Evolutionary conservation across 345 rosid genomes (phyloP).

Genomic region (Iberis pinnata): DNA sequence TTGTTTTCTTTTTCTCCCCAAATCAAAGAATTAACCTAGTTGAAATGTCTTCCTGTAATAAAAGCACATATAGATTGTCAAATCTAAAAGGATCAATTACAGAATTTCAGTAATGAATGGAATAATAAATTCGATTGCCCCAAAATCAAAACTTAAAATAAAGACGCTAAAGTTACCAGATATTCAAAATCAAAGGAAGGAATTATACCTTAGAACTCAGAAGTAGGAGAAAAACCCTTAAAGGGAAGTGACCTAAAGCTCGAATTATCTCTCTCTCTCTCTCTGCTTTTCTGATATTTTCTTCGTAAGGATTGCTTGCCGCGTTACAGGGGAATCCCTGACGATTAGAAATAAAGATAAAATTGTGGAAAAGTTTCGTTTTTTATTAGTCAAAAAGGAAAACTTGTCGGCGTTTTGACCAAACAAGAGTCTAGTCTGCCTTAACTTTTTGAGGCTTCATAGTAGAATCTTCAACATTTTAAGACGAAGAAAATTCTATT

Average conservation of each 20-base stretch:
- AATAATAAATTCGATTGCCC: no score
- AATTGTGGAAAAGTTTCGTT: slow-evolving; percentile 14
- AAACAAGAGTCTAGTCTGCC: slow-evolving; percentile 22
- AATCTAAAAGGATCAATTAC: no score
- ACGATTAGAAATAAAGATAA: slow-evolving; percentile 15
- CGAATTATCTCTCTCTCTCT: background rate
- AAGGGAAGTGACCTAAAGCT: slow-evolving; percentile 12
- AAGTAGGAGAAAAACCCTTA: background rate
- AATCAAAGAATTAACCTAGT: slow-evolving; percentile 2
- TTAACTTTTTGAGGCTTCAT: no score
- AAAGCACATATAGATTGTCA: no score
- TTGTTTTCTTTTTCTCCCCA: slow-evolving; percentile 34
- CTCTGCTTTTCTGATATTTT: background rate
- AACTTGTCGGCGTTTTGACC: slow-evolving; percentile 25
- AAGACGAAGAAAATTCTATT: background rate
- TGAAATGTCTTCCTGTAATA: background rate
- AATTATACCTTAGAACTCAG: slow-evolving; percentile 11
- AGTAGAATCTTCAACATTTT: background rate
- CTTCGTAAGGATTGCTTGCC: slow-evolving; percentile 19
- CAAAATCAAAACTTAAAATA: no score
- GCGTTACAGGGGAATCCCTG: slow-evolving; percentile 31
- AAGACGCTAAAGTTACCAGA: background rate
- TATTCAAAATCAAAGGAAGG: slow-evolving; percentile 12
- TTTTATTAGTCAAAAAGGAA: slow-evolving; percentile 20
- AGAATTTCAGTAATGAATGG: no score